Evolutionary conservation across 169 alveolate species (phyloP), one percentile per base, ranked within the genome.

Genomic region (Toxoplasma gondii): DNA sequence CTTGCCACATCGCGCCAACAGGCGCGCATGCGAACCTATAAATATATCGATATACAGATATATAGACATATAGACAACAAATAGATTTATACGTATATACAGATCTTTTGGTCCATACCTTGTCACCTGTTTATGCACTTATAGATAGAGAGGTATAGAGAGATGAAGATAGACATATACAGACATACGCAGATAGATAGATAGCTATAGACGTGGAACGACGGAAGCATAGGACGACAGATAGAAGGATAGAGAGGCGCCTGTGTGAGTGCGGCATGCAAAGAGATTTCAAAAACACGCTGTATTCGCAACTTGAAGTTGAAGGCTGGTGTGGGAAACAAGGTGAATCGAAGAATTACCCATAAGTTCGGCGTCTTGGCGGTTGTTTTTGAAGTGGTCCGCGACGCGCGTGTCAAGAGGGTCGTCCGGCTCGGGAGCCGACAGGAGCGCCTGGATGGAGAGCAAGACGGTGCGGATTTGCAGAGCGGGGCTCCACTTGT

Each of bases 401-500:
- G 99, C 99, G 43, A 98, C 99, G 70, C 97, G 97, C 74, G 99
- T 97, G 96, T 99, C 99, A 92, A 99, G 97, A 27, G 99, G 99
- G 91, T 99, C 99, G 94, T 98, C 99, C 38, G 99, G 99, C 95
- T 99, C 99, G 49, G 99, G 99, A 27, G 99, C 98, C 81, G 99
- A 98, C 88, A 99, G 98, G 88, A 99, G 97, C 49, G 99, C 99
- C 96, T 99, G 99, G 53, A 99, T 99, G 70, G 99, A 98, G 58
- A 99, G 97, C 94, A 99, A 96, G 38, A 99, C 99, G 24, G 99
- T 99, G 94, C 99, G 97, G 44, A 99, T 98, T 96, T 99, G 99
- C 93, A 99, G 97, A 58, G 99, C 99, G 29, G 99, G 99, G 96
- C 99, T 98, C 99, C 99, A 99, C 96, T 99, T 99, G 96, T 99